phyloP scores from a whole-genome alignment of 148 eudicot species.

The Camellia lanceoleosa region DNA sequence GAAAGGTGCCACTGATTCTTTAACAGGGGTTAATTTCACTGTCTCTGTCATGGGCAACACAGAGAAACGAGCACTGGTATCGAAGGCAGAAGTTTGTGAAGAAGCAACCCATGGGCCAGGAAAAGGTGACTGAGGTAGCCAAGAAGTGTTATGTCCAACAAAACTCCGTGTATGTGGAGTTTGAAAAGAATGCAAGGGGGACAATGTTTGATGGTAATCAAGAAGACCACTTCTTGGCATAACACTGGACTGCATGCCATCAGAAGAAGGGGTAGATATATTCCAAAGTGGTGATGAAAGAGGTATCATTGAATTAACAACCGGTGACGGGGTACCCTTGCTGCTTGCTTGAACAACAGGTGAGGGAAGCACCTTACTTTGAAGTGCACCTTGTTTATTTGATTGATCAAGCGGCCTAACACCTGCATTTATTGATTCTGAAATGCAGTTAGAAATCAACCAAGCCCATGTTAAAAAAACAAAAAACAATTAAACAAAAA shows the following conservation, averaged over 20 bases:
- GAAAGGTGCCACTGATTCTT: conserved; percentile 39
- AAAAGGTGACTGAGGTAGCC: conserved; percentile 66
- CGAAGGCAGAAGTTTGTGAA: conserved; percentile 51
- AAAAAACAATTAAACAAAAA: not conserved
- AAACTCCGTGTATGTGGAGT: conserved; percentile 50
- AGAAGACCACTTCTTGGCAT: conserved; percentile 42
- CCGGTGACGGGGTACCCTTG: conserved; percentile 47
- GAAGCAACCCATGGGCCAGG: conserved; percentile 64
- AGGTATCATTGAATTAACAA: conserved; percentile 53
- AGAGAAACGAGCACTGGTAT: conserved; percentile 45
- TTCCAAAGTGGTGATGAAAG: conserved; percentile 92
- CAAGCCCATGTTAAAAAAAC: not conserved
- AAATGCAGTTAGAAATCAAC: conserved; percentile 14
- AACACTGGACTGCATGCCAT: conserved; percentile 43
- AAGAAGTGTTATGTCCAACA: conserved; percentile 47
- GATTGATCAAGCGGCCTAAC: conserved; percentile 42
- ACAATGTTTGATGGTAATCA: conserved; percentile 54
- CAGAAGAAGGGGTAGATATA: conserved; percentile 58
- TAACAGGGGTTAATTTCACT: conserved; percentile 55
- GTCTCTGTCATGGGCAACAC: conserved; percentile 56
- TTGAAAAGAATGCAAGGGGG: conserved; percentile 68
- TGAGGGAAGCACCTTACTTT: conserved; percentile 44
- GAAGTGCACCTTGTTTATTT: conserved; percentile 37
- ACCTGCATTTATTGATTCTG: conserved; percentile 43
- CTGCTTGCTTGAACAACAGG: conserved; percentile 46